Evolutionary conservation across 2,329 filamentous ascomycete species (phyloP), one percentile per base, ranked within the genome.

Genomic region (Colletotrichum sp.): DNA sequence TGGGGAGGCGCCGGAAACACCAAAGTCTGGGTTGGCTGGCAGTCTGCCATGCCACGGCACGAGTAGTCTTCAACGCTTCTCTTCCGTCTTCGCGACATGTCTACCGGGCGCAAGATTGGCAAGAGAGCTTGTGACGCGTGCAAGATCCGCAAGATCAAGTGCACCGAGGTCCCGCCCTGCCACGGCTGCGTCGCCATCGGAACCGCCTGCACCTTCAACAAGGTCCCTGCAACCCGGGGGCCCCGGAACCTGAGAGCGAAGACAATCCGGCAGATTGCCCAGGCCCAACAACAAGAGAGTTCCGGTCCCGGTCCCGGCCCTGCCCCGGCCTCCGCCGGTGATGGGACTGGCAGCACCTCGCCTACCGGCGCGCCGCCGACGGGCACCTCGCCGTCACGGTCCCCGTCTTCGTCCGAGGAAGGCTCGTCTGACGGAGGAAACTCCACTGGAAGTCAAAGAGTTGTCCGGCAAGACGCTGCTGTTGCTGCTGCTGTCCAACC

Each of bases 71-170:
- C 8, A 8, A 63, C 73, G 63, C 71, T 59, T 59, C 70, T 62
- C 64, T 55, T 68, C 67, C 72, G 49, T 71, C 59, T 72, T 75
- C 52, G 44, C 73, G 70, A 77, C 75, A 78, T 78, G 77, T 77
- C 77, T 39, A 44, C 76, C 55, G 69, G 78, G 59, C 79, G 81
- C 69, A 84, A 83, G 77, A 83, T 84, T 34, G 83, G 81, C 59
- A 86, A 85, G 74, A 80, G 87, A 34, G 88, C 88, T 13, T 90
- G 88, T 80, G 88, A 90, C 76, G 87, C 85, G 24, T 90, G 89
- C 82, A 89, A 89, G 81, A 85, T 90, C 57, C 85, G 89, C 71
- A 90, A 90, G 82, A 87, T 90, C 75, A 86, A 86, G 63, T 90
- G 89, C 79, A 86, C 86, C 16, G 89, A 88, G 65, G 81, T 82